Evolutionary conservation across 140 eudicot species (phyloP).

Genomic region (Bidens hawaiensis): DNA sequence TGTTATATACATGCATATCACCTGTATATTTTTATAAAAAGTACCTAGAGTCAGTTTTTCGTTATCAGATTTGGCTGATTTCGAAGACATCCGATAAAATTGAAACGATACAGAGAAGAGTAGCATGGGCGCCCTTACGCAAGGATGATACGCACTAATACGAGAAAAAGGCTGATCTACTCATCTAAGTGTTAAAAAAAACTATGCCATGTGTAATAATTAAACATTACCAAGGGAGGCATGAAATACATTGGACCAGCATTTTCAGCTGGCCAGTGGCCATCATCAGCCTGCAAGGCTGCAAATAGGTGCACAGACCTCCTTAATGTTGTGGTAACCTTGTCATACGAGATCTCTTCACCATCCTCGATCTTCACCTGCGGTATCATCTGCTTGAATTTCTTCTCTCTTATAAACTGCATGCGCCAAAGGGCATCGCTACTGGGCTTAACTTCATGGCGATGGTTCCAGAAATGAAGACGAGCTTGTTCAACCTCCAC

Average conservation of each 20-base stretch:
- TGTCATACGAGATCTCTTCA: constrained; percentile 46
- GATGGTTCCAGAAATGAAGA: constrained; percentile 36
- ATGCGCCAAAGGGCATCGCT: constrained; percentile 55
- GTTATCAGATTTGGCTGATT: too few relatives aligned
- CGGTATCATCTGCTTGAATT: constrained; percentile 48
- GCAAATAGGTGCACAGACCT: constrained; percentile 45
- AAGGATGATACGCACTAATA: too few relatives aligned
- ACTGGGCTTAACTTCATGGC: constrained; percentile 44
- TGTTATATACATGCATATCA: constrained; percentile 58
- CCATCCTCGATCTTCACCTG: constrained; percentile 59
- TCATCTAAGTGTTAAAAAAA: too few relatives aligned
- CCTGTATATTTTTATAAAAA: too few relatives aligned
- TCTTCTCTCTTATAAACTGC: constrained; percentile 57
- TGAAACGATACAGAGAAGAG: too few relatives aligned
- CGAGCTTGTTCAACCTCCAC: constrained; percentile 51
- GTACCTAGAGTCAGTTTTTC: too few relatives aligned
- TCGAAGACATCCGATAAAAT: too few relatives aligned
- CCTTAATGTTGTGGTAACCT: constrained; percentile 34
- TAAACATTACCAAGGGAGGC: background rate
- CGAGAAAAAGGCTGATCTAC: too few relatives aligned
- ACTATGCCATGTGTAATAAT: too few relatives aligned
- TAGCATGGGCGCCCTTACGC: too few relatives aligned
- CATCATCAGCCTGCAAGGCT: too few relatives aligned
- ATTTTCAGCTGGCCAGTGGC: too few relatives aligned
- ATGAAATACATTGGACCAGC: background rate